Evolutionary conservation across 345 rosid species (phyloP).

Genomic region (Hibiscus trionum): DNA sequence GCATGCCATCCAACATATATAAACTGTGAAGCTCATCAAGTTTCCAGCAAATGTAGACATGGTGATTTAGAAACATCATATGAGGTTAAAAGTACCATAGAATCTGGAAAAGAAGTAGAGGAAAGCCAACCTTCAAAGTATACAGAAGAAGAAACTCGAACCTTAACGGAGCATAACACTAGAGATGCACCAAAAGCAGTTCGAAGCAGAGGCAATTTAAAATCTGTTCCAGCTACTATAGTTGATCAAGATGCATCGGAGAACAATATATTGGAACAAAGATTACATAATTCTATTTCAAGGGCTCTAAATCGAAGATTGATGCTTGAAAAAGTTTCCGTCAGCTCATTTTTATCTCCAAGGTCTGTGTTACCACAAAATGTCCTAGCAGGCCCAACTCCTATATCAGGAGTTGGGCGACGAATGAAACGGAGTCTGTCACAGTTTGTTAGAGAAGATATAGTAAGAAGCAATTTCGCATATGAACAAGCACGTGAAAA

Average conservation of each 20-base stretch:
- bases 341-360: constrained; percentile 35
- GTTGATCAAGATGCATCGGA: constrained; percentile 19
- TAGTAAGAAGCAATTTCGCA: constrained; percentile 9
- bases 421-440: constrained; percentile 15
- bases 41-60: constrained; percentile 4
- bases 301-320: constrained; percentile 13
- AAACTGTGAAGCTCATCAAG: constrained; percentile 12
- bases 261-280: constrained; percentile 19
- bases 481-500: constrained; percentile 15
- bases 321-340: constrained; percentile 14
- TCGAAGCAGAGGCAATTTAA: not conserved
- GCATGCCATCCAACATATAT: constrained; percentile 3
- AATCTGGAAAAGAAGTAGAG: not conserved
- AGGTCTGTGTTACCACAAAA: constrained; percentile 36
- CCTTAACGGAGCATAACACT: not conserved
- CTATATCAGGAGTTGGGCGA: constrained; percentile 18
- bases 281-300: constrained; percentile 10
- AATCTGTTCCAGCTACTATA: not conserved
- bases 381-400: constrained; percentile 10
- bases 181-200: not conserved
- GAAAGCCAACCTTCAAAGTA: constrained; percentile 1
- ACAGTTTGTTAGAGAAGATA: constrained; percentile 14
- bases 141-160: constrained; percentile 9
- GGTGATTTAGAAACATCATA: constrained; percentile 4
- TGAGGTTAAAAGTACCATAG: not conserved